Percentiles rank a stretch among this genome's conserved stretches.
Conservation (phyloP, 108 stramenopile genomes). For the Cyclotella atomus region DNA sequence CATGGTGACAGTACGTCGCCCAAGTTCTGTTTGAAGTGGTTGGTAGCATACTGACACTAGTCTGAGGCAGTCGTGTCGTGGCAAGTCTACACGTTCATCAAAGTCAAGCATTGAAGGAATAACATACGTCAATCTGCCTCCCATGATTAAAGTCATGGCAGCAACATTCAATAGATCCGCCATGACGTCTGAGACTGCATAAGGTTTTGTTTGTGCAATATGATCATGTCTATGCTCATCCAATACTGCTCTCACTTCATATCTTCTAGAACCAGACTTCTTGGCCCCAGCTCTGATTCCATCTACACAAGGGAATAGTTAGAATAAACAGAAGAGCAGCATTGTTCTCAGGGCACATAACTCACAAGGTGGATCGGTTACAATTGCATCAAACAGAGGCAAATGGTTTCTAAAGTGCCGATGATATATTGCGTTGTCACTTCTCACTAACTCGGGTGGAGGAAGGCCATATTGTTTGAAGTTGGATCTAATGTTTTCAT, state of each 20-base stretch:
- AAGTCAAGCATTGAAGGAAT: constrained; percentile 89
- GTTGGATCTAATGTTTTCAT: constrained; percentile 77
- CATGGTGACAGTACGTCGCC: constrained; percentile 85
- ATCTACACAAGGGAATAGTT: no score
- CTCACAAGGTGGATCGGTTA: constrained; percentile 87
- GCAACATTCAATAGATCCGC: constrained; percentile 88
- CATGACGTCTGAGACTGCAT: constrained; percentile 92
- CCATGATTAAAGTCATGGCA: constrained; percentile 72
- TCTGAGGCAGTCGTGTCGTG: constrained; percentile 79
- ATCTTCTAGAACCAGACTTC: constrained; percentile 63
- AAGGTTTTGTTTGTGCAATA: constrained; percentile 90
- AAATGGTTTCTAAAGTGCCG: constrained; percentile 71
- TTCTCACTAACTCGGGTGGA: constrained; percentile 90
- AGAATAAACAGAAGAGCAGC: no score
- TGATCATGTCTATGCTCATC: constrained; percentile 91
- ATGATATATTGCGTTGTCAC: constrained; percentile 81
- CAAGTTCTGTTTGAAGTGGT: constrained; percentile 75
- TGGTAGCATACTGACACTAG: constrained; percentile 86
- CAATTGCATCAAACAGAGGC: constrained; percentile 86
- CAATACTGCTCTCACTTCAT: constrained; percentile 58
- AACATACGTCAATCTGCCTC: constrained; percentile 86
- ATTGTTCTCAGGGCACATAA: no score
- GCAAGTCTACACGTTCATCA: constrained; percentile 70
- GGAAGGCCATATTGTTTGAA: constrained; percentile 90
- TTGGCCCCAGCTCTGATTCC: constrained; percentile 96